Conservation (phyloP, 1,284 basidiomycete genomes). For the Anthracocystis setariae region DNA sequence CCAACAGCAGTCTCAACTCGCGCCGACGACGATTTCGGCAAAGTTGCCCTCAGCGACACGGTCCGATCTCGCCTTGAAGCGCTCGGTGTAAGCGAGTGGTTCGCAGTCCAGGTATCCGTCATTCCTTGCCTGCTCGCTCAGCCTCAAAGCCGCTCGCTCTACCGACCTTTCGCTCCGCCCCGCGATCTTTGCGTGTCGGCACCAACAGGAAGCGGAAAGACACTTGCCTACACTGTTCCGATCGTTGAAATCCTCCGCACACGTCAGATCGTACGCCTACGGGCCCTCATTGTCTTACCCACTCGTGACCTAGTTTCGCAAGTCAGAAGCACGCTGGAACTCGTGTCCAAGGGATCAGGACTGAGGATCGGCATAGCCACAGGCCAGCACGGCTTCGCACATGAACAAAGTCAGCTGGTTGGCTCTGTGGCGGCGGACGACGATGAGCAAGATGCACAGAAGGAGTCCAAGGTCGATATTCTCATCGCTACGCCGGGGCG, state of each 20-base stretch:
- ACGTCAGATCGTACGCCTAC: conserved; percentile 72
- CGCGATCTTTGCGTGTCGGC: conserved; percentile 94
- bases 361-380: conserved; percentile 75
- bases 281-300: conserved; percentile 91
- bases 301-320: conserved; percentile 95
- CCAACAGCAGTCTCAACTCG: conserved; percentile 12
- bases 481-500: conserved; percentile 95
- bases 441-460: conserved; percentile 9
- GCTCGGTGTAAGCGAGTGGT: conserved; percentile 64
- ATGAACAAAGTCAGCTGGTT: conserved; percentile 62
- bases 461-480: conserved; percentile 77
- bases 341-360: conserved; percentile 78
- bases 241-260: conserved; percentile 75
- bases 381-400: conserved; percentile 64
- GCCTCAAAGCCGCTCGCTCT: conserved; percentile 70
- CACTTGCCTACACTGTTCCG: conserved; percentile 90
- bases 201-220: conserved; percentile 97
- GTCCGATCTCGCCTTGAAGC: conserved; percentile 48
- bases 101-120: conserved; percentile 79
- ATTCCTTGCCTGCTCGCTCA: conserved; percentile 78
- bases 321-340: conserved; percentile 90
- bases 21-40: conserved; percentile 27
- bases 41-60: conserved; percentile 36
- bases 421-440: conserved; percentile 2
- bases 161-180: conserved; percentile 77